Conservation (phyloP, 2,329 filamentous ascomycete genomes). For the Tolypocladium nubicola region DNA sequence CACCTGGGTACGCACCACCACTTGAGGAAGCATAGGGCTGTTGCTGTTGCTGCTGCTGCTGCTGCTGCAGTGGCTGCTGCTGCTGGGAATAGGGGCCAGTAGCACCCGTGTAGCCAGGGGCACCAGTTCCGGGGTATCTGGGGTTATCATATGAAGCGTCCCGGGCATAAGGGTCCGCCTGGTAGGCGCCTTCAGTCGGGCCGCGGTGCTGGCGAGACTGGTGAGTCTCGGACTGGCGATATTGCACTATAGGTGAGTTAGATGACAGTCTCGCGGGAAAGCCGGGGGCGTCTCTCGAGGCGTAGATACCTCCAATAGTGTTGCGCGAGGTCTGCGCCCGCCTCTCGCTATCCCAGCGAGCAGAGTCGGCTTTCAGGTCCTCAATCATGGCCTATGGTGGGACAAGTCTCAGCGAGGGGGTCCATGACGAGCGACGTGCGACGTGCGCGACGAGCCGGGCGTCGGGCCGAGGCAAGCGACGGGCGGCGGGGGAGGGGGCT, state of each 20-base stretch:
- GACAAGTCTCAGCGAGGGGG: neutral
- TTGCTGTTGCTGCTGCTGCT: conserved; percentile 13
- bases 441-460: neutral
- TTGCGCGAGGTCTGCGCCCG: conserved; percentile 43
- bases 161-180: conserved; percentile 24
- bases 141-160: conserved; percentile 31
- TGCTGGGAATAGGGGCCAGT: conserved; percentile 19
- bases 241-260: conserved; percentile 50
- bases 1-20: conserved; percentile 18
- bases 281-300: conserved; percentile 38
- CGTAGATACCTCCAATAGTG: conserved; percentile 46
- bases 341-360: conserved; percentile 51
- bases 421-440: neutral
- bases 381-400: conserved; percentile 49
- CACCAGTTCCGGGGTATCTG: conserved; percentile 40
- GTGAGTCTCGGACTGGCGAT: conserved; percentile 43
- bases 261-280: conserved; percentile 38
- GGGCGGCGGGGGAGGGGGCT: conserved; percentile 19
- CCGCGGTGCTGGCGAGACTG: conserved; percentile 37
- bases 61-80: conserved; percentile 6
- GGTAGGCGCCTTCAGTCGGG: conserved; percentile 28
- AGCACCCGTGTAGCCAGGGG: conserved; percentile 37
- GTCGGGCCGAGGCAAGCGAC: neutral
- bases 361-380: conserved; percentile 51
- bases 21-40: conserved; percentile 17